phyloP scores from a whole-genome alignment of 2,329 filamentous ascomycete genomes.

The Coccinonectria pachysandricola region DNA sequence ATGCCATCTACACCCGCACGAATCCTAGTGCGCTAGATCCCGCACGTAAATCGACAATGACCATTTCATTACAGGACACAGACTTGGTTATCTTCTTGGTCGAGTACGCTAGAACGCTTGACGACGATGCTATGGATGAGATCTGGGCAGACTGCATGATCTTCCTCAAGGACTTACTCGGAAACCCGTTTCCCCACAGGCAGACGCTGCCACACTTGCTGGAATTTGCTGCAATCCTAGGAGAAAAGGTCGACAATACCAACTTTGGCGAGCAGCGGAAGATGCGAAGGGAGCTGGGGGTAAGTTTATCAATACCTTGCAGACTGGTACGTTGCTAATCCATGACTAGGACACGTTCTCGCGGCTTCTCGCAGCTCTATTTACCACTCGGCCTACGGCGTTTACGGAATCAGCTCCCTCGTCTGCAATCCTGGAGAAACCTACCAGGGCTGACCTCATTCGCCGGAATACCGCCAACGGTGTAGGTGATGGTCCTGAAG shows the following conservation, averaged over 20 bases:
- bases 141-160: slow-evolving; percentile 93
- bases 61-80: slow-evolving; percentile 70
- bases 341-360: slow-evolving; percentile 68
- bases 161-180: slow-evolving; percentile 80
- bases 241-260: slow-evolving; percentile 94
- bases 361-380: slow-evolving; percentile 80
- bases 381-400: slow-evolving; percentile 75
- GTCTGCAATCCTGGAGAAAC: slow-evolving; percentile 27
- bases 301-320: slow-evolving; percentile 34
- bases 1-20: slow-evolving; percentile 89
- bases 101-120: slow-evolving; percentile 78
- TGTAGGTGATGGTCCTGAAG: slow-evolving; percentile 48
- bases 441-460: slow-evolving; percentile 26
- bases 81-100: slow-evolving; percentile 85
- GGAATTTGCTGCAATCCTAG: slow-evolving; percentile 80
- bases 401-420: slow-evolving; percentile 46
- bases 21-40: slow-evolving; percentile 73
- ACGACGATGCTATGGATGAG: slow-evolving; percentile 96
- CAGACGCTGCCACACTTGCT: slow-evolving; percentile 79
- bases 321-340: slow-evolving; percentile 15
- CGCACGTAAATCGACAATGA: slow-evolving; percentile 75
- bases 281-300: slow-evolving; percentile 82
- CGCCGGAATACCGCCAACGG: slow-evolving; percentile 24
- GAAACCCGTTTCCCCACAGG: slow-evolving; percentile 89
- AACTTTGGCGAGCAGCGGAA: slow-evolving; percentile 90